Conservation (phyloP, 2,329 filamentous ascomycete species). For the Colletotrichum limetticola region DNA sequence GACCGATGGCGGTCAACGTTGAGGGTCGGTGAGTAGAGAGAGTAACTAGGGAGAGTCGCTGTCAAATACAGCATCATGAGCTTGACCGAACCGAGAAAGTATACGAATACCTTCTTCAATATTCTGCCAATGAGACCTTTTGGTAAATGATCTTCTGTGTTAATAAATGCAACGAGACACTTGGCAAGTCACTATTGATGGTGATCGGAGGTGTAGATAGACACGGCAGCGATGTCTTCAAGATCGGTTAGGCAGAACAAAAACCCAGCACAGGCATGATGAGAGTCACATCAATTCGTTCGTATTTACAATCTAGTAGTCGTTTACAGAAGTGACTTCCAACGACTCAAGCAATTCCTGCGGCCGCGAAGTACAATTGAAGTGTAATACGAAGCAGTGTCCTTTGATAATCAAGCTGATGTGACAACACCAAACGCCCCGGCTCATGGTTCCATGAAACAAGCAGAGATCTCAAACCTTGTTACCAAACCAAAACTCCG, state of each 20-base stretch:
- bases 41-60: background rate
- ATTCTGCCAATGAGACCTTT: background rate
- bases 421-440: background rate
- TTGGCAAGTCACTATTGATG: background rate
- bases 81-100: too few species aligned
- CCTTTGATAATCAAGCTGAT: background rate
- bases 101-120: background rate
- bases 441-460: background rate
- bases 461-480: background rate
- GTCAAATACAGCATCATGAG: too few species aligned
- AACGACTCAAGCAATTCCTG: background rate
- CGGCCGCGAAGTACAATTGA: background rate
- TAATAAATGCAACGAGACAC: background rate
- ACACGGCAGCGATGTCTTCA: background rate
- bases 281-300: background rate
- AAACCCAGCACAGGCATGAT: background rate
- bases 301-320: background rate
- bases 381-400: background rate
- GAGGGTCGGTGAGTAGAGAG: background rate
- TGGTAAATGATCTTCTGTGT: background rate
- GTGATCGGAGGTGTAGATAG: background rate
- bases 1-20: background rate
- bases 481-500: background rate
- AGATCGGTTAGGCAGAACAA: background rate
- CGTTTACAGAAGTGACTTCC: background rate